Percentiles rank a stretch among this genome's conserved stretches.
phyloP scores from a whole-genome alignment of 2,329 filamentous ascomycete genomes.

The Ilyonectria destructans region DNA sequence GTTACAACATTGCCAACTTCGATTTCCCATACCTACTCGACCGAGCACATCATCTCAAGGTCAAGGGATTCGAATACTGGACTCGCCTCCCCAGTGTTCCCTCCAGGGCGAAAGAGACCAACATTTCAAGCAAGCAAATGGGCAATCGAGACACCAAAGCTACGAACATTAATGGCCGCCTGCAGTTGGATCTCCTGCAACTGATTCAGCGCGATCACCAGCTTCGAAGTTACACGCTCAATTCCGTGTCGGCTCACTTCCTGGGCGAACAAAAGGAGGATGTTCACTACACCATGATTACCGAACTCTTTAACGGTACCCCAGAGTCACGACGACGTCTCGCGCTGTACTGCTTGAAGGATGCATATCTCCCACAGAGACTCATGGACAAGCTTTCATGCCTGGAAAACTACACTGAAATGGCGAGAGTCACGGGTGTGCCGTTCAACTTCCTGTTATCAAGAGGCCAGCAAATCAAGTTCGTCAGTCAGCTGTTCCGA shows the following conservation, averaged over 20 bases:
- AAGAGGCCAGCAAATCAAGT: slow-evolving; percentile 96
- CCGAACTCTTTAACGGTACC: slow-evolving; percentile 96
- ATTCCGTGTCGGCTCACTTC: slow-evolving; percentile 96
- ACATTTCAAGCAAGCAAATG: slow-evolving; percentile 98
- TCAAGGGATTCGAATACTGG: slow-evolving; percentile 88
- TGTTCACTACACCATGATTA: slow-evolving; percentile 99
- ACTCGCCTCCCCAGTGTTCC: slow-evolving; percentile 81
- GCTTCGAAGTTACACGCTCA: slow-evolving; percentile 95
- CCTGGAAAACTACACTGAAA: slow-evolving; percentile 99
- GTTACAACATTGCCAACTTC: slow-evolving; percentile 99
- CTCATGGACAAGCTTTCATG: slow-evolving; percentile 98
- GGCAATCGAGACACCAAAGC: slow-evolving; percentile 94
- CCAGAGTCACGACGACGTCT: slow-evolving; percentile 92
- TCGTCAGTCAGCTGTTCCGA: slow-evolving; percentile 96
- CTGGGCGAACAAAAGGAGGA: slow-evolving; percentile 98
- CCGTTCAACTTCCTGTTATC: slow-evolving; percentile 96
- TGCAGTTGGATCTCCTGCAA: slow-evolving; percentile 96
- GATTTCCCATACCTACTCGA: slow-evolving; percentile 97
- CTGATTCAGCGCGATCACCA: slow-evolving; percentile 96
- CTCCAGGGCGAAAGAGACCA: slow-evolving; percentile 84
- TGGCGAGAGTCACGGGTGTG: slow-evolving; percentile 99
- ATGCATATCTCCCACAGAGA: slow-evolving; percentile 94
- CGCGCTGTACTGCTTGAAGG: slow-evolving; percentile 96
- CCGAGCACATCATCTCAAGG: slow-evolving; percentile 87
- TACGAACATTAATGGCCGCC: slow-evolving; percentile 93